These are phyloP conservation scores for Termitomyces sp. DNA, from an alignment of 768 basidiomycete genomes.

Conservation along the genomic window DNA sequence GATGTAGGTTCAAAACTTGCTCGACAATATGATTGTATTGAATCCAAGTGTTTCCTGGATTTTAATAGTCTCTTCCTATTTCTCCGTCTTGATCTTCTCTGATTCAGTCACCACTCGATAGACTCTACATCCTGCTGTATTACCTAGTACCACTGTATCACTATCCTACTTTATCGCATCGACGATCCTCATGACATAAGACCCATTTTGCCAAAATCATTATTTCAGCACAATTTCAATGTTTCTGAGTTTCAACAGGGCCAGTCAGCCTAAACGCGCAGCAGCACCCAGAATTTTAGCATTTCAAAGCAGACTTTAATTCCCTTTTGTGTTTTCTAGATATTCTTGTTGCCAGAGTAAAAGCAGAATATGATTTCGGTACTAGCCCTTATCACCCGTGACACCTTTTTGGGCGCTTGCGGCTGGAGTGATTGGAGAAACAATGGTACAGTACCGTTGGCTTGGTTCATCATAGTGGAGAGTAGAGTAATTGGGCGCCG, in stretches of 20 bases:
- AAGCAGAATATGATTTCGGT: neutral
- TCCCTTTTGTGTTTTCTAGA: neutral
- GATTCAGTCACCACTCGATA: neutral
- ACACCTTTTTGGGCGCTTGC: neutral
- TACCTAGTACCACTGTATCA: neutral
- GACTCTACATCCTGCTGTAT: neutral
- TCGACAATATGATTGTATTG: neutral
- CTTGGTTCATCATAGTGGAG: neutral
- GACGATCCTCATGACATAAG: no score
- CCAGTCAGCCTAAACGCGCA: neutral
- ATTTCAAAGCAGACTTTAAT: neutral
- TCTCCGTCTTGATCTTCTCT: neutral
- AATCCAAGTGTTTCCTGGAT: neutral
- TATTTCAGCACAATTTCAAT: neutral
- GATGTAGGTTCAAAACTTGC: slow-evolving; percentile 19
- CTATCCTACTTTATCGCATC: neutral
- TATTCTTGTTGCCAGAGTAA: neutral
- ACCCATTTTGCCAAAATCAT: neutral
- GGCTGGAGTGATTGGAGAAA: neutral
- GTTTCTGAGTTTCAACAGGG: neutral
- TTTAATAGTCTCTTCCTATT: neutral
- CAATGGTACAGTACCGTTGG: neutral
- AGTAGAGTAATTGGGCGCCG: neutral
- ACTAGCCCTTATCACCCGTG: neutral
- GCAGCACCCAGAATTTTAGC: neutral